Percentiles rank a stretch among this genome's conserved stretches.
These are phyloP conservation scores for Fusarium marasasianum DNA, from an alignment of 2,329 filamentous ascomycete species.

Conservation along the genomic window DNA sequence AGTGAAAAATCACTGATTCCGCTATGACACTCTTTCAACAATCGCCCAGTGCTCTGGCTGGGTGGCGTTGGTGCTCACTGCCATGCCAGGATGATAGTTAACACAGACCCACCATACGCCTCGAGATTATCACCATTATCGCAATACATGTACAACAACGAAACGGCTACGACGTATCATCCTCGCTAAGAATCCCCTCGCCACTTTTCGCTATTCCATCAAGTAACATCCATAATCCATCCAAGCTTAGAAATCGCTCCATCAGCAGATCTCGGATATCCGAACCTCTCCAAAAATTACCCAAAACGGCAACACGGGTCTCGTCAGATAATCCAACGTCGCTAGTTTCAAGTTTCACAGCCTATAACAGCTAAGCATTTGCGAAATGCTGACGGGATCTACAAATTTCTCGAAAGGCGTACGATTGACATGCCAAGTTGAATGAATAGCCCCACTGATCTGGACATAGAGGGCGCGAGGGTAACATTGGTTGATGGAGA, in stretches of 20 bases:
- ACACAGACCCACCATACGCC: no score
- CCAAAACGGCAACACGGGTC: neutral
- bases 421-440: slow-evolving; percentile 3
- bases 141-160: neutral
- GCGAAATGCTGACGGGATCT: slow-evolving; percentile 2
- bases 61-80: neutral
- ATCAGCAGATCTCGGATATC: neutral
- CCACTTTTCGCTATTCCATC: neutral
- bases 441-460: neutral
- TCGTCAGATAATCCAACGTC: neutral
- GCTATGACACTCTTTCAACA: neutral
- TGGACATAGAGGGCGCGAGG: neutral
- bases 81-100: no score
- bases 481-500: neutral
- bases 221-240: no score
- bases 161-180: neutral
- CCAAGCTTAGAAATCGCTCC: neutral
- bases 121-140: no score
- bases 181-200: no score
- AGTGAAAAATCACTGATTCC: neutral
- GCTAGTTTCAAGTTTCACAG: neutral
- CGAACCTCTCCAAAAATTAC: neutral
- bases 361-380: slow-evolving; percentile 1
- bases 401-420: slow-evolving; percentile 3
- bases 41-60: neutral